Percentiles rank a stretch among this genome's conserved stretches.
These are phyloP conservation scores for Lineolata rhizophorae DNA, from an alignment of 495 filamentous ascomycete species.

Conservation along the genomic window DNA sequence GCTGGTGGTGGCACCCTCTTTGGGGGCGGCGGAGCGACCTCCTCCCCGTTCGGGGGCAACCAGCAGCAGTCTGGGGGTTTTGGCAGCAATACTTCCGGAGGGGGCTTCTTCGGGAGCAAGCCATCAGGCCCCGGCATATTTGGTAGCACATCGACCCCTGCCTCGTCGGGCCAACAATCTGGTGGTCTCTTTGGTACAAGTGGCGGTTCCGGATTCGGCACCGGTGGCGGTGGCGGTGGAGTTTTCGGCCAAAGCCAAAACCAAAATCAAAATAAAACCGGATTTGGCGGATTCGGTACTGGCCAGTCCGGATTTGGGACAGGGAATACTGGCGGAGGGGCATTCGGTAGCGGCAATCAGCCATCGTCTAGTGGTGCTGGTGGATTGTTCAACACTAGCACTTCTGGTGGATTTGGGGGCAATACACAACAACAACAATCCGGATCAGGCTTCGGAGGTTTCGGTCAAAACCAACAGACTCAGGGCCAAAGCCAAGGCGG, in stretches of 20 bases:
- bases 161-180: slow-evolving; percentile 2
- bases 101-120: too few species aligned
- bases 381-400: neutral
- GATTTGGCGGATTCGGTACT: slow-evolving; percentile 1
- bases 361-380: neutral
- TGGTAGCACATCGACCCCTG: slow-evolving; percentile 12
- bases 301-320: slow-evolving; percentile 5
- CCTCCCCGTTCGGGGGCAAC: slow-evolving; percentile 13
- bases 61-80: slow-evolving; percentile 19
- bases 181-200: slow-evolving; percentile 5
- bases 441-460: slow-evolving; percentile 28
- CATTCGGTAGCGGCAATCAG: neutral
- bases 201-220: slow-evolving; percentile 6
- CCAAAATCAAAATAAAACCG: neutral
- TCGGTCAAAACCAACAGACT: slow-evolving; percentile 22
- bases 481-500: slow-evolving; percentile 21
- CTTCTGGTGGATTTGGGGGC: slow-evolving; percentile 8
- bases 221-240: slow-evolving; percentile 27
- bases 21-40: slow-evolving; percentile 23
- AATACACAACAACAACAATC: too few species aligned
- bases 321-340: neutral
- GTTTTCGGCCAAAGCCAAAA: too few species aligned
- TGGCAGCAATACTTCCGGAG: slow-evolving; percentile 17
- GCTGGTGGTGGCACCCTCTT: slow-evolving; percentile 24
- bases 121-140: too few species aligned